Base-by-base conservation (phyloP, 768 basidiomycete genomes). In the Mycena sanguinolenta region DNA sequence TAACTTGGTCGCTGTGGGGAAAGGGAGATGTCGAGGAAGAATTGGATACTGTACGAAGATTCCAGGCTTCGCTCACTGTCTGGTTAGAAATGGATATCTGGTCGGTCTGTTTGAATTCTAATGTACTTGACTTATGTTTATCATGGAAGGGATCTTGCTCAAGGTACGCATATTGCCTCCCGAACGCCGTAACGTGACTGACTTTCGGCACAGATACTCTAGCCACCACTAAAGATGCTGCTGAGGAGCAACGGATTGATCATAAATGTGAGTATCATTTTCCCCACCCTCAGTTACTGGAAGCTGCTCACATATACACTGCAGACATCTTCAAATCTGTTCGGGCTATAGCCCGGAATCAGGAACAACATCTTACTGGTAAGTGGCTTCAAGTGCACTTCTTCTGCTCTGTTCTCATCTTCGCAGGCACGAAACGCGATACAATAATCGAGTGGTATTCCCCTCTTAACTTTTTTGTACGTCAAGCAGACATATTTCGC, bases 381-480 rank as follows among this genome's bases (percentile, higher is more conserved):
- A n/a, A 2, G 44, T 21, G 44, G 6, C 13, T 21, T 9, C 21
- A 12, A 46, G 5, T 21, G 21, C 7, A 9, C 6, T 46, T 46
- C 21, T 46, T n/a, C 21, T 16, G 16, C 19, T 21, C 44, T 46
- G 44, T 21, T 21, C 17, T 3, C 19, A 46, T 46, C 4, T 21
- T 14, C 12, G 17, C 39, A 46, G 44, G 19, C n/a, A 21, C 44
- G 19, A 9, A 46, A 7, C 39, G 58, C 28, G 27, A 60, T 21
- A 13, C 1, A 6, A 28, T 67, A 19, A 58, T 67, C 4, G 25
- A 67, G 52, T 67, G 54, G 54, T 30, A 58, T 27, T 67, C 65
- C 4, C 65, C 58, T 1, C 52, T 67, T 9, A 67, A 67, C 27
- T 60, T 60, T 17, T 59, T 67, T 14, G 46, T 27, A 23, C 44